Percentiles rank a stretch among this genome's conserved stretches.
phyloP scores from a whole-genome alignment of 2,329 filamentous ascomycete genomes.

The Leptographium lundbergii region DNA sequence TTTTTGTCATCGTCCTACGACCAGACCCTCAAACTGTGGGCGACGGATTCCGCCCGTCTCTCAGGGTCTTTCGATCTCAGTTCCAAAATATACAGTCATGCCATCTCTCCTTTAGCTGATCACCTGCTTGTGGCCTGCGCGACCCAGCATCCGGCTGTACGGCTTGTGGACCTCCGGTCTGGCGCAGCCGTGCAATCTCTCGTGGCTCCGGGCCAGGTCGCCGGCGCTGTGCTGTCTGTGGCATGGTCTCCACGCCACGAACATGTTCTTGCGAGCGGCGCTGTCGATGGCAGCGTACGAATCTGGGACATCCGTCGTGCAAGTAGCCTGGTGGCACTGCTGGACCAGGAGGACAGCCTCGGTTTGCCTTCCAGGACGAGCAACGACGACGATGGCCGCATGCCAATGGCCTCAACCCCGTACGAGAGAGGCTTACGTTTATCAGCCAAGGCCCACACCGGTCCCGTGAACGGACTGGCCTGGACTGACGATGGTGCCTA shows the following conservation, averaged over 20 bases:
- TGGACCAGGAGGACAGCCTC: constrained; percentile 74
- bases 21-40: constrained; percentile 63
- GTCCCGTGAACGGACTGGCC: constrained; percentile 69
- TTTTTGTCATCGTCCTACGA: constrained; percentile 72
- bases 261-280: constrained; percentile 69
- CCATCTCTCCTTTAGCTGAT: constrained; percentile 58
- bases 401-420: not conserved
- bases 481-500: constrained; percentile 74
- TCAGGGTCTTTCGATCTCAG: constrained; percentile 58
- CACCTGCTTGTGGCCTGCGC: constrained; percentile 77
- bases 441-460: constrained; percentile 58
- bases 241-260: constrained; percentile 75
- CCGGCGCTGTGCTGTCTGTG: constrained; percentile 53
- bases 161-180: constrained; percentile 75
- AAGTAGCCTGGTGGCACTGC: constrained; percentile 58
- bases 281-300: constrained; percentile 71
- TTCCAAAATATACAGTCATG: constrained; percentile 62
- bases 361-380: constrained; percentile 39
- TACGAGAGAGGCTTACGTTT: constrained; percentile 25
- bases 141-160: constrained; percentile 72
- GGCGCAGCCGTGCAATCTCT: constrained; percentile 63
- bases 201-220: constrained; percentile 43
- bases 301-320: constrained; percentile 82
- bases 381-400: not conserved
- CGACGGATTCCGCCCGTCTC: constrained; percentile 45